Percentiles rank a stretch among this genome's conserved stretches.
Evolutionary conservation across 1,284 basidiomycete genomes (phyloP).

Genomic region (Schizopora paradoxa): DNA sequence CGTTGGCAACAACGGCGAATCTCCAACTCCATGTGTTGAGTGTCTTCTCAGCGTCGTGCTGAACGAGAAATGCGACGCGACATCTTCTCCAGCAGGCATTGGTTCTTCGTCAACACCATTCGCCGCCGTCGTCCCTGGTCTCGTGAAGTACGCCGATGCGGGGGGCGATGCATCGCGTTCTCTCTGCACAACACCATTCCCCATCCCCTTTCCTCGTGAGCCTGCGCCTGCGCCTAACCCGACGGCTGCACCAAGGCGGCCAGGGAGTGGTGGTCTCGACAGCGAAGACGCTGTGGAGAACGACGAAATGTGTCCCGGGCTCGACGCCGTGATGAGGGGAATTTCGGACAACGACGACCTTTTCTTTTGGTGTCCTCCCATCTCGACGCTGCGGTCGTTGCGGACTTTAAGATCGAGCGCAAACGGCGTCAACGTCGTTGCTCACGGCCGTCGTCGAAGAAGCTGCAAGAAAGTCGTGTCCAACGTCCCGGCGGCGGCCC

Average conservation of each 20-base stretch:
- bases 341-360: constrained; percentile 11
- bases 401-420: neutral
- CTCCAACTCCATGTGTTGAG: constrained; percentile 25
- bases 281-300: constrained; percentile 19
- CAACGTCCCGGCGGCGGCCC: constrained; percentile 20
- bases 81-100: constrained; percentile 53
- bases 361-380: constrained; percentile 15
- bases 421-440: neutral
- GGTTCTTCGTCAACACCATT: no score
- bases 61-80: constrained; percentile 72
- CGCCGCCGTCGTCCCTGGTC: constrained; percentile 36
- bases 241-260: constrained; percentile 1
- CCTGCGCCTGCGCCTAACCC: no score
- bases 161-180: constrained; percentile 56
- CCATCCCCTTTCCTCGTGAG: no score
- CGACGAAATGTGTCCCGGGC: constrained; percentile 12
- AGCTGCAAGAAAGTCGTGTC: neutral
- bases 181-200: no score
- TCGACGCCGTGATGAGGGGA: constrained; percentile 1
- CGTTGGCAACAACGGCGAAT: constrained; percentile 4
- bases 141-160: constrained; percentile 71
- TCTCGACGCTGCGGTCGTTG: no score
- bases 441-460: neutral
- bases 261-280: constrained; percentile 12
- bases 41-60: constrained; percentile 76